Evolutionary conservation across 2,329 filamentous ascomycete genomes (phyloP).

Genomic region (Penicillium sp.): DNA sequence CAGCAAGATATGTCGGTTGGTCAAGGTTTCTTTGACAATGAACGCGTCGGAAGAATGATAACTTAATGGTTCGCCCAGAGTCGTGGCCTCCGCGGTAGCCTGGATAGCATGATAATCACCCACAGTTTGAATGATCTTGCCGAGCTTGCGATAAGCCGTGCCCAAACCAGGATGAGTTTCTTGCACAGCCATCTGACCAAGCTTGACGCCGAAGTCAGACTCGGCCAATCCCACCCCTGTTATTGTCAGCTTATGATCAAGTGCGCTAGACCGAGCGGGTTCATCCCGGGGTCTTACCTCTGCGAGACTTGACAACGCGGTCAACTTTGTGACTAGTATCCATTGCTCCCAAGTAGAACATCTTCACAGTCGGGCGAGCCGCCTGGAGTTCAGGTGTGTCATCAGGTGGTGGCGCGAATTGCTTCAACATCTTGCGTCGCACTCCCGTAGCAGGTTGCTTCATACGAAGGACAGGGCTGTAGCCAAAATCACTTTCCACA

Average conservation of each 20-base stretch:
- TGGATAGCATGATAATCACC: constrained; percentile 96
- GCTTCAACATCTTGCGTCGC: constrained; percentile 92
- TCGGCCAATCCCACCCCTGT: constrained; percentile 87
- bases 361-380: constrained; percentile 86
- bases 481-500: constrained; percentile 98
- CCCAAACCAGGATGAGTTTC: constrained; percentile 86
- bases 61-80: constrained; percentile 87
- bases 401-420: constrained; percentile 95
- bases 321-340: constrained; percentile 97
- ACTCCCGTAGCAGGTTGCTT: constrained; percentile 97
- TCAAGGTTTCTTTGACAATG: constrained; percentile 97
- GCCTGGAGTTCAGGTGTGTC: constrained; percentile 93
- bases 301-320: constrained; percentile 84
- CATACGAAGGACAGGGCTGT: constrained; percentile 91
- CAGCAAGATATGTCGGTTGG: constrained; percentile 94
- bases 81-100: constrained; percentile 93
- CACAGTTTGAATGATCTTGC: constrained; percentile 87
- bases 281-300: constrained; percentile 63
- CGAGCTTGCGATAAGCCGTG: constrained; percentile 92
- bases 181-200: constrained; percentile 83
- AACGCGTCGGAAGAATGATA: constrained; percentile 96
- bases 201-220: constrained; percentile 88
- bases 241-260: constrained; percentile 13
- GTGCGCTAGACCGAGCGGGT: too few relatives aligned
- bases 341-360: constrained; percentile 94